Conservation (phyloP, 1,139 yeast species). For the Magnusiomyces fungicola region DNA sequence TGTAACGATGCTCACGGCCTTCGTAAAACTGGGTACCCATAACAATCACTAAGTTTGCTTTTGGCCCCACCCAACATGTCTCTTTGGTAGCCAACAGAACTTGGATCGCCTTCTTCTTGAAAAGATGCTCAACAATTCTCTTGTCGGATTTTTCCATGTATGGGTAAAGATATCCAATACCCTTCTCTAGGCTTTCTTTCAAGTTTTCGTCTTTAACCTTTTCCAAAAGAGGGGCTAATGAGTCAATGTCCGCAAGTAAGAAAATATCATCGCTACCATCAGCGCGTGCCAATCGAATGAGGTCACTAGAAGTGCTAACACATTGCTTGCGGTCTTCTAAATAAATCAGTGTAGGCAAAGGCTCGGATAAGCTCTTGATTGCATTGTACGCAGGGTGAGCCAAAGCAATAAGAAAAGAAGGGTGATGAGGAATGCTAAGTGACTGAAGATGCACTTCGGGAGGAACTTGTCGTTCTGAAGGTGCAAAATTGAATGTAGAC, state of each 20-base stretch:
- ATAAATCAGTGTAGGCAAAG: constrained; percentile 44
- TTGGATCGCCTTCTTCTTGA: constrained; percentile 42
- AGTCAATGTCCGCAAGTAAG: constrained; percentile 33
- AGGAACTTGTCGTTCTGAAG: constrained; percentile 50
- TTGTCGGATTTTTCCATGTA: constrained; percentile 53
- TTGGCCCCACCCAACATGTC: constrained; percentile 44
- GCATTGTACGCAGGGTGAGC: constrained; percentile 41
- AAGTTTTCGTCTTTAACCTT: constrained; percentile 45
- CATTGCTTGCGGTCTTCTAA: constrained; percentile 51
- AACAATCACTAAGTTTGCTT: constrained; percentile 49
- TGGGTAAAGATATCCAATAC: constrained; percentile 62
- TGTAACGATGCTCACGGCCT: constrained; percentile 61
- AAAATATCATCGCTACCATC: constrained; percentile 34
- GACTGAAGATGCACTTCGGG: constrained; percentile 55
- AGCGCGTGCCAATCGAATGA: constrained; percentile 36
- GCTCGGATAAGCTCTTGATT: constrained; percentile 26
- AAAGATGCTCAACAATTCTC: constrained; percentile 47
- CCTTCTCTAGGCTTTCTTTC: constrained; percentile 42
- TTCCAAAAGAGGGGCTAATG: constrained; percentile 39
- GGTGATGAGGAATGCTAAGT: constrained; percentile 41
- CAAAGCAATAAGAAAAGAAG: constrained; percentile 47
- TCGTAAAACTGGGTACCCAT: constrained; percentile 70
- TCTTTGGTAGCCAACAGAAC: constrained; percentile 55
- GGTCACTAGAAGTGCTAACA: constrained; percentile 44
- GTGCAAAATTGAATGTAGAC: constrained; percentile 61